Conservation (phyloP, 2,329 filamentous ascomycete species). For the Myriosclerotinia duriaeana region DNA sequence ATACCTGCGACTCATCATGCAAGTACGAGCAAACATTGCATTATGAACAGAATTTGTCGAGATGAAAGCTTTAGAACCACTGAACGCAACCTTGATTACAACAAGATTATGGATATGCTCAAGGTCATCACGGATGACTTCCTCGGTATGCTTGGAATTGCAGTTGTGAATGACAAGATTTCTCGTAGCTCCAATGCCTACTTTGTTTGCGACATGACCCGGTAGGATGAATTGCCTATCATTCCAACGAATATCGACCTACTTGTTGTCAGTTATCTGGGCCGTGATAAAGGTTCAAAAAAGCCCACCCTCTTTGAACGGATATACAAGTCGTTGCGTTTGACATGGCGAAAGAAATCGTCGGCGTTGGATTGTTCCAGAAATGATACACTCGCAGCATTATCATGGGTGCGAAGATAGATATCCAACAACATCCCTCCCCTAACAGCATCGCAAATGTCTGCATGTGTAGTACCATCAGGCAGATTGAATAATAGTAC, state of each 20-base stretch:
- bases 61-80: slow-evolving; percentile 61
- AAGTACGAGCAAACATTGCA: slow-evolving; percentile 72
- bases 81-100: slow-evolving; percentile 64
- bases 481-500: slow-evolving; percentile 63
- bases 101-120: slow-evolving; percentile 80
- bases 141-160: slow-evolving; percentile 58
- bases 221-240: slow-evolving; percentile 68
- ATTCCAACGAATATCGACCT: slow-evolving; percentile 70
- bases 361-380: slow-evolving; percentile 60
- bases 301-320: slow-evolving; percentile 62
- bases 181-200: slow-evolving; percentile 65
- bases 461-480: slow-evolving; percentile 60
- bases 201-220: slow-evolving; percentile 62
- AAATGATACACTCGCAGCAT: slow-evolving; percentile 67
- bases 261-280: slow-evolving; percentile 14
- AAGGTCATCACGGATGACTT: slow-evolving; percentile 67
- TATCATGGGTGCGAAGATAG: slow-evolving; percentile 59
- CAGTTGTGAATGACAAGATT: slow-evolving; percentile 69
- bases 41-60: slow-evolving; percentile 76
- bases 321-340: slow-evolving; percentile 66
- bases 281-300: neutral
- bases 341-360: slow-evolving; percentile 64
- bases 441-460: slow-evolving; percentile 63
- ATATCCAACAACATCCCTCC: slow-evolving; percentile 72
- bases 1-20: slow-evolving; percentile 62